A percentile compares a stretch with the other conserved stretches of the same genome.
Conservation (phyloP, 345 rosid genomes). For the Lumnitzera littorea region DNA sequence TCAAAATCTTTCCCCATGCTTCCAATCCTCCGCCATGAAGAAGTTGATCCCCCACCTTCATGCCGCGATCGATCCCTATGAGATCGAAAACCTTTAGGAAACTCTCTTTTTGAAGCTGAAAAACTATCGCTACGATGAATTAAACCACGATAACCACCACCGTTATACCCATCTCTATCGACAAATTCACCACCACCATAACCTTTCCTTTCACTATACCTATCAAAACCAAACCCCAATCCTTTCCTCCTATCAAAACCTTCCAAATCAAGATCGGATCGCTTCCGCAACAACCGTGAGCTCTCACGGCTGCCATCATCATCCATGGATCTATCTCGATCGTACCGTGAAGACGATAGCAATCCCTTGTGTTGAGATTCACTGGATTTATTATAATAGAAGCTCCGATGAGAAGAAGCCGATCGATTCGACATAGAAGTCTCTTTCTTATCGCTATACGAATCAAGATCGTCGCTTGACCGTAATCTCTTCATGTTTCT, state of each 20-base stretch:
- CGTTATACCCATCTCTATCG: slow-evolving; percentile 16
- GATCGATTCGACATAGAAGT: slow-evolving; percentile 36
- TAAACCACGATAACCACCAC: slow-evolving; percentile 15
- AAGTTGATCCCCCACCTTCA: slow-evolving; percentile 65
- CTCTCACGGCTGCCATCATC: slow-evolving; percentile 31
- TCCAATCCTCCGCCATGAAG: slow-evolving; percentile 81
- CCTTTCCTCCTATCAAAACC: slow-evolving; percentile 50
- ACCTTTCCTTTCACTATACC: slow-evolving; percentile 37
- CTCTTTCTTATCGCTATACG: slow-evolving; percentile 34
- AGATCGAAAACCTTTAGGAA: slow-evolving; percentile 78
- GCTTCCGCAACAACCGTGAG: slow-evolving; percentile 46
- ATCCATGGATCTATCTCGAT: slow-evolving; percentile 53
- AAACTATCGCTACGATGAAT: slow-evolving; percentile 72
- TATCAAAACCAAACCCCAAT: slow-evolving; percentile 39
- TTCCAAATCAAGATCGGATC: slow-evolving; percentile 60
- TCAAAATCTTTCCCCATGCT: slow-evolving; percentile 36
- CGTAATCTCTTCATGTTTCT: slow-evolving; percentile 60
- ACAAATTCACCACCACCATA: slow-evolving; percentile 10
- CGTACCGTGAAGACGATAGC: slow-evolving; percentile 47
- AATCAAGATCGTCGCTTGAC: slow-evolving; percentile 77
- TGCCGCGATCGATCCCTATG: slow-evolving; percentile 73
- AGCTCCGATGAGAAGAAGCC: slow-evolving; percentile 50
- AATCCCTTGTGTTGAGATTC: slow-evolving; percentile 38
- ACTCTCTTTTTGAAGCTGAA: slow-evolving; percentile 61
- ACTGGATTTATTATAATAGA: slow-evolving; percentile 41